Conservation (phyloP, 495 filamentous ascomycete genomes). For the Penicillium manginii region DNA sequence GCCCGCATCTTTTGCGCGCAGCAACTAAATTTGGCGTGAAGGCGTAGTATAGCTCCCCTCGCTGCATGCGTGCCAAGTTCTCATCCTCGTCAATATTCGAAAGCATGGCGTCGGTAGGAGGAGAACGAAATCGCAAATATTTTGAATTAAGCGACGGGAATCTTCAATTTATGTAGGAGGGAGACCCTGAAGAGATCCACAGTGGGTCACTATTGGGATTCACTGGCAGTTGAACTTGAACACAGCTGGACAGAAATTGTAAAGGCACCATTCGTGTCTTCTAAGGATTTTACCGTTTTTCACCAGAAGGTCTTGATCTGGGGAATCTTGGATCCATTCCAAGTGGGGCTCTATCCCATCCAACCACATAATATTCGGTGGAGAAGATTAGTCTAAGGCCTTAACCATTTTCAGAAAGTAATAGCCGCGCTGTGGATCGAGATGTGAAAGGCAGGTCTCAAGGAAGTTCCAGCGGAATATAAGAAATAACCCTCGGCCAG, state of each 20-base stretch:
- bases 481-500: neutral
- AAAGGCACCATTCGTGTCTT: too few relatives aligned
- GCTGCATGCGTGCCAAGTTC: slow-evolving; percentile 28
- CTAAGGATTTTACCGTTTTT: too few relatives aligned
- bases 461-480: neutral
- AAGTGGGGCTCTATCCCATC: neutral
- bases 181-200: neutral
- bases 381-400: neutral
- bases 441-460: neutral
- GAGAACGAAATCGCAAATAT: neutral
- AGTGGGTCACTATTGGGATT: too few relatives aligned
- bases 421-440: slow-evolving; percentile 2
- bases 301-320: too few relatives aligned
- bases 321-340: too few relatives aligned
- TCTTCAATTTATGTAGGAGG: neutral
- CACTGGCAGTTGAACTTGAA: too few relatives aligned
- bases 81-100: neutral
- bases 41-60: slow-evolving; percentile 51
- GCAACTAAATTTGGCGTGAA: slow-evolving; percentile 59
- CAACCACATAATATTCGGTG: neutral
- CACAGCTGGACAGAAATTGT: too few relatives aligned
- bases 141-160: too few relatives aligned
- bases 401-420: neutral
- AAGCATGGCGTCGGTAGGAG: neutral
- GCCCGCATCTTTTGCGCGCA: slow-evolving; percentile 63